These are phyloP conservation scores for Purshia tridentata DNA, from an alignment of 306 rosid genomes.

Conservation along the genomic window DNA sequence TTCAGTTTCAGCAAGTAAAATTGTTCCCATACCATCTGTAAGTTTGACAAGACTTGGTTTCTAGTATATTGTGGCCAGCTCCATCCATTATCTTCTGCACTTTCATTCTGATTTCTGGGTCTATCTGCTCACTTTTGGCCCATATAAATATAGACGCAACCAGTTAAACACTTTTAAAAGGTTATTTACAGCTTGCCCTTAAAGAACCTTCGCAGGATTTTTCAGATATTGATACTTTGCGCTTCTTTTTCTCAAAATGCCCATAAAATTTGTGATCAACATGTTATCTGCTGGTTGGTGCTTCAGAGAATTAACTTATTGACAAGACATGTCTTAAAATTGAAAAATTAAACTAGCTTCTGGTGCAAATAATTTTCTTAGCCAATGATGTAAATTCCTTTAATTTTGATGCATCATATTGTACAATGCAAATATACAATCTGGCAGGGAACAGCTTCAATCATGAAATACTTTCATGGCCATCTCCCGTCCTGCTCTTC, in stretches of 20 bases:
- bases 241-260: neutral
- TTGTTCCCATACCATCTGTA: constrained; percentile 80
- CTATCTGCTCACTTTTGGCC: neutral
- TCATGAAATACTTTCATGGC: constrained; percentile 74
- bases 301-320: neutral
- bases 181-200: neutral
- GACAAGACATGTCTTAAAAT: neutral
- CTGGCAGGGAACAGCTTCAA: constrained; percentile 74
- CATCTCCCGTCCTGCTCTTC: constrained; percentile 37
- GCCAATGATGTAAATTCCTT: neutral
- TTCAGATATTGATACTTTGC: neutral
- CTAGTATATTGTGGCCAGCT: neutral
- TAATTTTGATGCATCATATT: no score
- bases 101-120: neutral
- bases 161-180: neutral
- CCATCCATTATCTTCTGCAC: neutral
- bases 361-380: neutral
- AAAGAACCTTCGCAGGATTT: neutral
- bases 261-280: neutral
- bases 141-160: neutral
- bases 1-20: constrained; percentile 86
- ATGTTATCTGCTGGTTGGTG: neutral
- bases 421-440: neutral
- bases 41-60: constrained; percentile 38
- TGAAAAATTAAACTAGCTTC: neutral